These are phyloP conservation scores for Pestalotiopsis sp. DNA, from an alignment of 2,329 filamentous ascomycete species.

Conservation along the genomic window DNA sequence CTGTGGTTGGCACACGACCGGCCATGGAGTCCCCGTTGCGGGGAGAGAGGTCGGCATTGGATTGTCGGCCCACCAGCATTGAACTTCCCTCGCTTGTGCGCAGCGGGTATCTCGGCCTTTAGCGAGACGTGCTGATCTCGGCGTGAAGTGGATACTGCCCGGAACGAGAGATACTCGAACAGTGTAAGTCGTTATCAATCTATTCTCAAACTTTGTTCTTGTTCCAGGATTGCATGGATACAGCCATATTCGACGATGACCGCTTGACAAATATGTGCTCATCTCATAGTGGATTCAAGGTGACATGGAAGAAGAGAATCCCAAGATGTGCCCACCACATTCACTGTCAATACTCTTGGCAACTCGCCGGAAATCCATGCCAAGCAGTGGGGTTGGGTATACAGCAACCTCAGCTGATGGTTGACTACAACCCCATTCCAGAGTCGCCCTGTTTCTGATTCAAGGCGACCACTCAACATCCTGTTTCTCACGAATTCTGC, in stretches of 20 bases:
- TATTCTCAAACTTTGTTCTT: too few relatives aligned
- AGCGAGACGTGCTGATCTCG: neutral
- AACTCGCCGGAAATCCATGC: neutral
- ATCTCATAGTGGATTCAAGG: too few relatives aligned
- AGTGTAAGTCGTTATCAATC: too few relatives aligned
- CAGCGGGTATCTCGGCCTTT: neutral
- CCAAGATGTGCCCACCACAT: neutral
- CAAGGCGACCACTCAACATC: too few relatives aligned
- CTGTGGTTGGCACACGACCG: neutral
- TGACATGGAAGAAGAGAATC: neutral
- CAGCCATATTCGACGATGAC: too few relatives aligned
- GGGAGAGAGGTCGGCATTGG: neutral
- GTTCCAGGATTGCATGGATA: too few relatives aligned
- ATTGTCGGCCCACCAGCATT: neutral
- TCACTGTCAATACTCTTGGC: neutral
- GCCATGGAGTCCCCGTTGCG: neutral
- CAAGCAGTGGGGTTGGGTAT: constrained; percentile 2
- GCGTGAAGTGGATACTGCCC: neutral
- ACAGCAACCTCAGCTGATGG: neutral
- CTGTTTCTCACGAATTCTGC: too few relatives aligned
- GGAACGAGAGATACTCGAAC: neutral
- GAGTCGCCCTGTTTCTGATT: too few relatives aligned
- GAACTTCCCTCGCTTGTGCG: neutral
- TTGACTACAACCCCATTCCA: neutral
- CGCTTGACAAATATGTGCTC: too few relatives aligned